A percentile compares a stretch with the other conserved stretches of the same genome.
Conservation (phyloP, 768 basidiomycete genomes). For the Cystofilobasidium ferigula region DNA sequence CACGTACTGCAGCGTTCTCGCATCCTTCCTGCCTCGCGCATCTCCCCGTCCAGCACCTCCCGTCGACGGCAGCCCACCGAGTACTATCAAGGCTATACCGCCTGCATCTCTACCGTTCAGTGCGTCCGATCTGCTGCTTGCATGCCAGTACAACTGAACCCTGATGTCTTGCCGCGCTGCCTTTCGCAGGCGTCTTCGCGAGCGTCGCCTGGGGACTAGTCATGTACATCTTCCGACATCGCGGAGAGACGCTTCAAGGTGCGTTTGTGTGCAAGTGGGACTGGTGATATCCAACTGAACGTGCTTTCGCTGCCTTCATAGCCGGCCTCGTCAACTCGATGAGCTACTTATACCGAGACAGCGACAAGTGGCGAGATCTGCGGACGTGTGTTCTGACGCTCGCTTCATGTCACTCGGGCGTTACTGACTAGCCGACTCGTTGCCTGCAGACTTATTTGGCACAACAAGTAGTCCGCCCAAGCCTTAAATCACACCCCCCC, state of each 20-base stretch:
- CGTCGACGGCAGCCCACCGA: slow-evolving; percentile 41
- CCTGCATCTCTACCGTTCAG: slow-evolving; percentile 70
- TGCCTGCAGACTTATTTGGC: slow-evolving; percentile 55
- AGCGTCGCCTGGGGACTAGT: slow-evolving; percentile 77
- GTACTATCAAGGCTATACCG: slow-evolving; percentile 53
- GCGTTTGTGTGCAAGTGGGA: slow-evolving; percentile 53
- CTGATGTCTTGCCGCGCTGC: not conserved
- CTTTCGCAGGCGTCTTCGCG: slow-evolving; percentile 17
- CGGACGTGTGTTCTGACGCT: slow-evolving; percentile 44
- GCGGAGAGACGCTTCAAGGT: slow-evolving; percentile 81
- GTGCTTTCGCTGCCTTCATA: not conserved
- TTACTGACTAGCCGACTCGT: not conserved
- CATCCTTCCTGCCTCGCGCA: slow-evolving; percentile 76
- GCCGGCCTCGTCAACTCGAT: slow-evolving; percentile 4
- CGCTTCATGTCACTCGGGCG: not conserved
- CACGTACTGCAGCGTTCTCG: slow-evolving; percentile 63
- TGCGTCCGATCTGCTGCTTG: slow-evolving; percentile 60
- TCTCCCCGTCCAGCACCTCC: slow-evolving; percentile 33
- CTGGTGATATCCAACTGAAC: not conserved
- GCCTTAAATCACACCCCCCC: not conserved
- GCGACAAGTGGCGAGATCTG: slow-evolving; percentile 70
- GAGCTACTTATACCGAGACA: slow-evolving; percentile 81
- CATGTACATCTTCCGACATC: slow-evolving; percentile 88
- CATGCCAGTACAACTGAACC: not conserved
- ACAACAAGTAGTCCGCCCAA: slow-evolving; percentile 61